Evolutionary conservation across 2,329 filamentous ascomycete species (phyloP), one percentile per base, ranked within the genome.

Genomic region (Monosporascus ibericus): DNA sequence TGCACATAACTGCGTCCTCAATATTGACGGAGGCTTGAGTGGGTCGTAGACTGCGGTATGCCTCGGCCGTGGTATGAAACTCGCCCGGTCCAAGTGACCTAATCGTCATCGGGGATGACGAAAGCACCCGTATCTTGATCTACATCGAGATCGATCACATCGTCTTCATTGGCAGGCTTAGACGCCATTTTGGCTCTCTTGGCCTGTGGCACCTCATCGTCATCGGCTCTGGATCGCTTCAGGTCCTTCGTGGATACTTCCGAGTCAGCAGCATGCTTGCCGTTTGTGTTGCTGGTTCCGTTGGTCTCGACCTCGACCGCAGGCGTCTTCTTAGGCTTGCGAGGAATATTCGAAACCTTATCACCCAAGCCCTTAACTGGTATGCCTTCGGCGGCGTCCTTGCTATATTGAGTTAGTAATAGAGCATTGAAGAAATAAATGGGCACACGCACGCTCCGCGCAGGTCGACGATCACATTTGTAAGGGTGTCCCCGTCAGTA

Each of bases 1-100:
- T 70, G 88, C 90, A 52, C 92, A 92, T 68, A 95, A 95, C 59
- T 94, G 89, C 67, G 78, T 92, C 48, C 75, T 96, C 49, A 94
- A 92, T 67, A 76, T 96, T 27, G 91, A 95, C 69, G 91, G 91
- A 17, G 91, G 91, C 1, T 68, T 95, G 59, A 91, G 87, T 68
- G 88, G 87, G 48, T 70, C 70, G 61, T 88, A 66, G 77, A 52
- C 27, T 11, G 17, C 15, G 24, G 24, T 15, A 47, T 22, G 39
- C 37, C 49, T 39, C 50, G 27, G 51, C n/a, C 30, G 38, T 48
- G 30, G n/a, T 53, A 46, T 24, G 22, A 46, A n/a, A 9, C 60
- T 60, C 59, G 57, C 53, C 38, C 50, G 56, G 48, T 36, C 49
- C 25, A 47, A 15, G 17, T 24, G 48, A 47, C 59, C 52, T 53